A percentile compares a stretch with the other conserved stretches of the same genome.
Evolutionary conservation across 441 rosid species (phyloP).

Genomic region (Populus hybrid): DNA sequence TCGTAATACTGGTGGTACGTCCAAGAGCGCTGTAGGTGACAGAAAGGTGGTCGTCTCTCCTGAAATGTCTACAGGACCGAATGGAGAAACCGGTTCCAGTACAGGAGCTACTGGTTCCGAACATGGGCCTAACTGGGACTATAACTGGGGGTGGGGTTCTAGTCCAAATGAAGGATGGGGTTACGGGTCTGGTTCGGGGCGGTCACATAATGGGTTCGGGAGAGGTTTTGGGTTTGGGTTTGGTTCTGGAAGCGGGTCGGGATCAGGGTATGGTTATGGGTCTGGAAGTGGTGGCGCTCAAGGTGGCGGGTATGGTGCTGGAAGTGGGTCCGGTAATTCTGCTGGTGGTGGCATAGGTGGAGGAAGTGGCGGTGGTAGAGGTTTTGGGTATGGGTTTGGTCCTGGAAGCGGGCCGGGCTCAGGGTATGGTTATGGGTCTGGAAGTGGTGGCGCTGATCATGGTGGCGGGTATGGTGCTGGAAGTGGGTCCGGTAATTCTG

Average conservation of each 20-base stretch:
- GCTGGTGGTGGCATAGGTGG: constrained; percentile 22
- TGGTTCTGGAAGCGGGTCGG: constrained; percentile 71
- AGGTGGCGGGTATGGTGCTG: constrained; percentile 61
- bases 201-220: constrained; percentile 68
- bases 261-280: constrained; percentile 68
- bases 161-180: constrained; percentile 75
- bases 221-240: constrained; percentile 71
- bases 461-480: constrained; percentile 65
- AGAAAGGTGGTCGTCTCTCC: constrained; percentile 11
- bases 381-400: constrained; percentile 73
- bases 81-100: constrained; percentile 43
- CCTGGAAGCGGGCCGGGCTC: constrained; percentile 67
- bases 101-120: constrained; percentile 55
- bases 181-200: constrained; percentile 74
- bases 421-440: constrained; percentile 65
- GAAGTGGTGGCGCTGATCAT: constrained; percentile 55
- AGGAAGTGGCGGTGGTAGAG: constrained; percentile 35
- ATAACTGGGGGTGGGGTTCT: constrained; percentile 85
- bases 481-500: constrained; percentile 41
- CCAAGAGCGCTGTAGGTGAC: neutral
- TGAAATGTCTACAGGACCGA: constrained; percentile 27
- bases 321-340: constrained; percentile 44
- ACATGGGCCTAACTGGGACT: constrained; percentile 75
- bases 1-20: neutral
- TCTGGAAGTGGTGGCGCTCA: constrained; percentile 65